phyloP scores from a whole-genome alignment of 1,139 yeast genomes.

The Hansenula anomala region DNA sequence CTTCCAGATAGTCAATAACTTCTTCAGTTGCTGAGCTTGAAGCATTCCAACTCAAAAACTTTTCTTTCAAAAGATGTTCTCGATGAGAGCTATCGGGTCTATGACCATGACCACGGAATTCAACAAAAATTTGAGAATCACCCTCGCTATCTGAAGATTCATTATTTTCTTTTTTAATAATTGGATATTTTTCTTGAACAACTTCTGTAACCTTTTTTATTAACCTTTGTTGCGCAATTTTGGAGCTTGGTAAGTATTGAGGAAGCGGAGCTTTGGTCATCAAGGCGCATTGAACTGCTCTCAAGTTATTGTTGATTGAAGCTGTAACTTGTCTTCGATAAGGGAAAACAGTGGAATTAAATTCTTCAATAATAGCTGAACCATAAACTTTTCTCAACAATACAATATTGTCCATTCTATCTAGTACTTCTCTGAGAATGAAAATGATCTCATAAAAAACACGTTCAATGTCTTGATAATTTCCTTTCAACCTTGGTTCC shows the following conservation, averaged over 20 bases:
- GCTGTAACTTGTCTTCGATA: constrained; percentile 42
- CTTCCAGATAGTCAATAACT: constrained; percentile 44
- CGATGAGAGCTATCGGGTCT: constrained; percentile 15
- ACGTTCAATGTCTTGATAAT: constrained; percentile 33
- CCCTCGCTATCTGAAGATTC: constrained; percentile 6
- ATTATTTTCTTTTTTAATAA: constrained; percentile 1
- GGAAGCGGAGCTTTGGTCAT: constrained; percentile 41
- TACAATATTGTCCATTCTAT: constrained; percentile 41
- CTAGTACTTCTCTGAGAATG: constrained; percentile 41
- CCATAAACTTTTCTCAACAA: constrained; percentile 39
- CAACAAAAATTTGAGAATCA: constrained; percentile 17
- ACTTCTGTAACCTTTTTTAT: constrained; percentile 37
- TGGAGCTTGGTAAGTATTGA: constrained; percentile 43
- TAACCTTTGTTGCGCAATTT: constrained; percentile 41
- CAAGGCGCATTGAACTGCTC: constrained; percentile 39
- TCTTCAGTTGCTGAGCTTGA: constrained; percentile 44
- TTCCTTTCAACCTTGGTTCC: constrained; percentile 45
- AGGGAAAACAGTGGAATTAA: constrained; percentile 33
- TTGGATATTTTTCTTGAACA: constrained; percentile 20
- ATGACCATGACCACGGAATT: constrained; percentile 4
- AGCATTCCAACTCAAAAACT: constrained; percentile 47
- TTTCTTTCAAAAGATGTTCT: constrained; percentile 29
- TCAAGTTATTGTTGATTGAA: constrained; percentile 30
- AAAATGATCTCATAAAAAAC: constrained; percentile 40
- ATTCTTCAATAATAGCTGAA: constrained; percentile 39